Evolutionary conservation across 1,284 basidiomycete genomes (phyloP).

Genomic region (Ceratorhiza oryzae-sativae): DNA sequence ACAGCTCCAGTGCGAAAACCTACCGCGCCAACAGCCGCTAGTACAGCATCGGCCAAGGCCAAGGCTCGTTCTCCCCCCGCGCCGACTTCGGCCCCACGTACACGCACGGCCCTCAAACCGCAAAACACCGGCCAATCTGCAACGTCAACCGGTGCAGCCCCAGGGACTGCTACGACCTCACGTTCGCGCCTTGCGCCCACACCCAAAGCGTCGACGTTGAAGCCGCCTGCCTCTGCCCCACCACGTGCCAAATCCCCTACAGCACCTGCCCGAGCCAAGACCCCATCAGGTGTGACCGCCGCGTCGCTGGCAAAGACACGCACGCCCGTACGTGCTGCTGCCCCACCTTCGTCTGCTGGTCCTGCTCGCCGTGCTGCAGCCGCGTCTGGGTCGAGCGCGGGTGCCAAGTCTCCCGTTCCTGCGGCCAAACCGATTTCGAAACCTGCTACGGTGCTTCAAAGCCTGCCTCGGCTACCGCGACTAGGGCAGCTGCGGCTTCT

Average conservation of each 20-base stretch:
- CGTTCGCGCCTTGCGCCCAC: conserved; percentile 18
- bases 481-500: not conserved
- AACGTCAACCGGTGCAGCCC: not conserved
- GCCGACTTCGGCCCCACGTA: not conserved
- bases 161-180: conserved; percentile 4
- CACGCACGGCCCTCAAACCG: not conserved
- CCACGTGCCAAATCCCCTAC: conserved; percentile 17
- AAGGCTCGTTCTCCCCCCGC: conserved; percentile 13
- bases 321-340: not conserved
- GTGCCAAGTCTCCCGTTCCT: conserved; percentile 6
- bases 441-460: not conserved
- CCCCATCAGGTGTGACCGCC: conserved; percentile 20
- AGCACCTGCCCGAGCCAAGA: not conserved
- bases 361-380: conserved; percentile 14
- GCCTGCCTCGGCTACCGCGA: not conserved
- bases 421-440: not conserved
- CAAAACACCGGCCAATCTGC: conserved; percentile 13
- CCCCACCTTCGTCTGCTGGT: not conserved
- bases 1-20: conserved; percentile 1
- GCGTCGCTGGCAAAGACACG: conserved; percentile 24
- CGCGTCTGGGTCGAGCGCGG: not conserved
- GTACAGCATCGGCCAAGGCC: conserved; percentile 1
- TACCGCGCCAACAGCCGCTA: not conserved
- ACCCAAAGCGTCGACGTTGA: conserved; percentile 13
- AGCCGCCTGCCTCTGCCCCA: not conserved